Percentiles rank a stretch among this genome's conserved stretches.
phyloP scores from a whole-genome alignment of 139 green algal genomes.

The Chlamydomonas sp. region DNA sequence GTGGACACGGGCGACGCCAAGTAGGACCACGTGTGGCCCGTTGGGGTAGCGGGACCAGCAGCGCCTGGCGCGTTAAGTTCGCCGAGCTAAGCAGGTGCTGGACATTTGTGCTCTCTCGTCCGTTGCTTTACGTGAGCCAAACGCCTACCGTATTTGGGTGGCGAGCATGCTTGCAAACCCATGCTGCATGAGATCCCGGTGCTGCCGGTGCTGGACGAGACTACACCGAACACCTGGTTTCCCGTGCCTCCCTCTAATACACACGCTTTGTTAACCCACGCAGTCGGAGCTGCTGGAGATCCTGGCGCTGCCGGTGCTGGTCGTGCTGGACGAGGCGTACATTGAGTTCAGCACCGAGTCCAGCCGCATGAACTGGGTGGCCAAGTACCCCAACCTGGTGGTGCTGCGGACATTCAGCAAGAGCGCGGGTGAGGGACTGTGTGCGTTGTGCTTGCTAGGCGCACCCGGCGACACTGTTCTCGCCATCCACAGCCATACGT shows the following conservation, averaged over 20 bases:
- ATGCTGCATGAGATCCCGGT: too few species aligned
- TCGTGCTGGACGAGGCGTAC: constrained; percentile 99
- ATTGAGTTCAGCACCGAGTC: constrained; percentile 90
- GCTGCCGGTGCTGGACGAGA: too few species aligned
- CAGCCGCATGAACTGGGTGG: constrained; percentile 77
- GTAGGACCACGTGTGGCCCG: too few species aligned
- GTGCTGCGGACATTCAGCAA: constrained; percentile 99
- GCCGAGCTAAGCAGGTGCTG: too few species aligned
- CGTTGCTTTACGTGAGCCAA: too few species aligned
- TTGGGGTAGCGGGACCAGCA: too few species aligned
- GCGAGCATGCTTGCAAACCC: too few species aligned
- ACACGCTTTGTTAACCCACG: neutral
- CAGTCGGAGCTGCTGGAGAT: constrained; percentile 70
- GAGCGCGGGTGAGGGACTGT: constrained; percentile 72
- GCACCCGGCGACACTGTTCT: neutral
- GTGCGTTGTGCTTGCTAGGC: neutral
- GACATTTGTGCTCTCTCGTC: too few species aligned
- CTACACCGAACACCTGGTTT: neutral
- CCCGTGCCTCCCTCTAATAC: neutral
- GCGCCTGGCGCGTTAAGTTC: too few species aligned
- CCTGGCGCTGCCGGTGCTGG: constrained; percentile 88
- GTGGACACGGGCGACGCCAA: too few species aligned
- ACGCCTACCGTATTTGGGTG: too few species aligned
- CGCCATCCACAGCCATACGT: neutral
- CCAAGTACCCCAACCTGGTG: constrained; percentile 88